phyloP scores from a whole-genome alignment of 805 yeast genomes.

The Candida maesae region DNA sequence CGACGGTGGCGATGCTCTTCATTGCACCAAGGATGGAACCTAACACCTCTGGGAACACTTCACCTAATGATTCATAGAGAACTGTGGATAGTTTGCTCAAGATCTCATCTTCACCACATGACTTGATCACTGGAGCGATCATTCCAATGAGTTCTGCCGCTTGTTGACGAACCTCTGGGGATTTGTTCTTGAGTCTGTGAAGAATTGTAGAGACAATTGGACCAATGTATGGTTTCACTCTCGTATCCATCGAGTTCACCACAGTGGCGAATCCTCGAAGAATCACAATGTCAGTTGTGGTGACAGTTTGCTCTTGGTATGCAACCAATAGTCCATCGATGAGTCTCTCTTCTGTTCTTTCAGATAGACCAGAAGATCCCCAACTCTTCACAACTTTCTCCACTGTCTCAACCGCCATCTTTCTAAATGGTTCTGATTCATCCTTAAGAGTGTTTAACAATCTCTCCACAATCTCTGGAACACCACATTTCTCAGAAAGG shows the following conservation, averaged over 20 bases:
- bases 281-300: slow-evolving; percentile 45
- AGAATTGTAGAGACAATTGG: slow-evolving; percentile 69
- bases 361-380: slow-evolving; percentile 60
- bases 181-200: slow-evolving; percentile 67
- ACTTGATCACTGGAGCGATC: slow-evolving; percentile 61
- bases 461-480: slow-evolving; percentile 52
- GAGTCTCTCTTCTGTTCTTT: slow-evolving; percentile 55
- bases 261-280: slow-evolving; percentile 63
- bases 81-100: slow-evolving; percentile 68
- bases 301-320: slow-evolving; percentile 67
- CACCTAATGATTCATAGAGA: slow-evolving; percentile 88
- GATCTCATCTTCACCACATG: slow-evolving; percentile 60
- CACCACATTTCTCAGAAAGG: slow-evolving; percentile 66
- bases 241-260: slow-evolving; percentile 53
- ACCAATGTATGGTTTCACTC: slow-evolving; percentile 69
- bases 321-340: slow-evolving; percentile 80
- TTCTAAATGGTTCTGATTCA: slow-evolving; percentile 74
- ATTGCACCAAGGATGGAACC: slow-evolving; percentile 81
- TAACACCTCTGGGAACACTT: slow-evolving; percentile 88
- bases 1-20: slow-evolving; percentile 52
- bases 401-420: slow-evolving; percentile 72
- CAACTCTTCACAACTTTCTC: slow-evolving; percentile 46
- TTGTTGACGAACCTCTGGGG: slow-evolving; percentile 72
- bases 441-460: slow-evolving; percentile 65
- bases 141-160: slow-evolving; percentile 73